phyloP scores from a whole-genome alignment of 2,329 filamentous ascomycete genomes.

The Biscogniauxia marginata region DNA sequence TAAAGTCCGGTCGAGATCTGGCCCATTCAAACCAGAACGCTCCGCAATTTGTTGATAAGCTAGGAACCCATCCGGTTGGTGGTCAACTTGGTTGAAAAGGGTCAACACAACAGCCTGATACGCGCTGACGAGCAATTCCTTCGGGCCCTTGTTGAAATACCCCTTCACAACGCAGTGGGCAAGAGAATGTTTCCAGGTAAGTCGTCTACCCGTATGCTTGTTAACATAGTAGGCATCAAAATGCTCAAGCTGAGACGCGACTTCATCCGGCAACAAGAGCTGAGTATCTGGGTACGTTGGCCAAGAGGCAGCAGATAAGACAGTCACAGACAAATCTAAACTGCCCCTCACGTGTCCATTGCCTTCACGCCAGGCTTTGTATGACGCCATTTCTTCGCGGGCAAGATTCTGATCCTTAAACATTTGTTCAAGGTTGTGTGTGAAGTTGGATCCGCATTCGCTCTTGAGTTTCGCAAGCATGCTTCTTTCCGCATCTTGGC shows the following conservation, averaged over 20 bases:
- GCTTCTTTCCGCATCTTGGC: constrained; percentile 89
- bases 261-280: constrained; percentile 71
- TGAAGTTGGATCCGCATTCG: constrained; percentile 92
- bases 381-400: constrained; percentile 88
- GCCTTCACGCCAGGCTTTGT: constrained; percentile 66
- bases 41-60: constrained; percentile 73
- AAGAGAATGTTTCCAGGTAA: constrained; percentile 92
- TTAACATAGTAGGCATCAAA: constrained; percentile 85
- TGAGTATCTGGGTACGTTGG: constrained; percentile 77
- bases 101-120: constrained; percentile 91
- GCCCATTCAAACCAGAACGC: constrained; percentile 70
- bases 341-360: constrained; percentile 42
- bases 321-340: constrained; percentile 79
- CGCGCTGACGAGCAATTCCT: constrained; percentile 86
- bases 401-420: constrained; percentile 97
- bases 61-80: constrained; percentile 56
- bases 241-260: constrained; percentile 72
- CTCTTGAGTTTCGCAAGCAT: constrained; percentile 91
- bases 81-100: constrained; percentile 75
- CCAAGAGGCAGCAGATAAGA: constrained; percentile 91
- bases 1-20: constrained; percentile 82
- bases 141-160: constrained; percentile 73
- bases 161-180: constrained; percentile 86
- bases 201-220: constrained; percentile 83
- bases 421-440: constrained; percentile 97